phyloP scores from a whole-genome alignment of 805 yeast species.

The Candida anglica region DNA sequence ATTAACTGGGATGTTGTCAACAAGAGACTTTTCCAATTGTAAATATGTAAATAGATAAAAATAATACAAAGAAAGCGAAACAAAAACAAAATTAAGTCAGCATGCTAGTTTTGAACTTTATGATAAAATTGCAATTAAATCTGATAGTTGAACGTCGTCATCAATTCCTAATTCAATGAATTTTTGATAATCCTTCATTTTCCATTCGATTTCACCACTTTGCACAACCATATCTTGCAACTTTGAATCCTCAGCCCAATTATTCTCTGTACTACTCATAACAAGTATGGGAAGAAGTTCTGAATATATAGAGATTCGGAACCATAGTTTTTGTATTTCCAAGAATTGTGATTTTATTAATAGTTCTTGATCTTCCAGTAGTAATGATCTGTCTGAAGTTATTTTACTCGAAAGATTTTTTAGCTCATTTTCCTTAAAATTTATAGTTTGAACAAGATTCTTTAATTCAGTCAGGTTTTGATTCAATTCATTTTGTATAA shows the following conservation, averaged over 20 bases:
- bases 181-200: no score
- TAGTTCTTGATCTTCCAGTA: background rate
- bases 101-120: no score
- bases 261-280: slow-evolving; percentile 20
- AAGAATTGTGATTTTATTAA: slow-evolving; percentile 1
- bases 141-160: no score
- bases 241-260: slow-evolving; percentile 24
- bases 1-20: slow-evolving; percentile 81
- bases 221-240: slow-evolving; percentile 21
- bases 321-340: slow-evolving; percentile 1
- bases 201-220: slow-evolving; percentile 20
- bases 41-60: slow-evolving; percentile 8
- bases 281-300: slow-evolving; percentile 1
- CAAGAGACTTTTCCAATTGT: slow-evolving; percentile 41
- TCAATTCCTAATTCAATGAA: no score
- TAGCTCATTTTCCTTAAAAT: background rate
- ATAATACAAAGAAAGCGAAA: background rate
- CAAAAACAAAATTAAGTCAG: no score
- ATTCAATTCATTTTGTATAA: no score
- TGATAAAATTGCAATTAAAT: no score
- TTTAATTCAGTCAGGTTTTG: background rate
- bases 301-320: background rate
- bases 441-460: background rate
- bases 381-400: background rate
- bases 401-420: background rate